phyloP scores from a whole-genome alignment of 2,329 filamentous ascomycete genomes.

The Zymoseptoria pseudotritici region DNA sequence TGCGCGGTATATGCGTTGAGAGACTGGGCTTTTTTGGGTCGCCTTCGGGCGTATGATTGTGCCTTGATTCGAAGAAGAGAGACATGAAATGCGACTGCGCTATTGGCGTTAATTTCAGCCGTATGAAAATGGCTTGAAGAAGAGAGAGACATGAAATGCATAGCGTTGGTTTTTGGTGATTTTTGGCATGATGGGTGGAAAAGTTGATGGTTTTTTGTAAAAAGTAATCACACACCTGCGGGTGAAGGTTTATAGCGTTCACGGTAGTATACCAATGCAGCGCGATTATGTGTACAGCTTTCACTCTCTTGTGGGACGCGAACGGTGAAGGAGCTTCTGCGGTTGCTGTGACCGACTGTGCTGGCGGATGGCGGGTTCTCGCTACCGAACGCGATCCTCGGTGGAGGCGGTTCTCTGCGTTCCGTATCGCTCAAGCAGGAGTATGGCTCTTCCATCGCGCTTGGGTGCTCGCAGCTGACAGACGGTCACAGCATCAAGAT shows the following conservation, averaged over 20 bases:
- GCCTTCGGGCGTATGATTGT: too few species aligned
- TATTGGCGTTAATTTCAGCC: background rate
- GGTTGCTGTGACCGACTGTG: background rate
- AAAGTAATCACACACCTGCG: background rate
- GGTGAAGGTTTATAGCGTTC: background rate
- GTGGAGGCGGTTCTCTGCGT: background rate
- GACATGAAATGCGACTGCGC: background rate
- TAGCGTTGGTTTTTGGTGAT: background rate
- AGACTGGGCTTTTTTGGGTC: too few species aligned
- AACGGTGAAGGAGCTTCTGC: background rate
- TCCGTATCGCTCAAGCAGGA: too few species aligned
- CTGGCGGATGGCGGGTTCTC: background rate
- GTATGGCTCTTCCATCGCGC: too few species aligned
- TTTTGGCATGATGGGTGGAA: background rate
- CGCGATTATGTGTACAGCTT: background rate
- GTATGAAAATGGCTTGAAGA: background rate
- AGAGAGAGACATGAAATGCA: background rate
- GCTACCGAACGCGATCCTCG: too few species aligned
- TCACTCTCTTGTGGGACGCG: background rate
- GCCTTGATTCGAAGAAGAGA: too few species aligned
- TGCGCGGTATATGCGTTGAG: slow-evolving; percentile 36
- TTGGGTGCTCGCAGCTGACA: too few species aligned
- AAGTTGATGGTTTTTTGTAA: background rate
- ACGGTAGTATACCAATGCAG: background rate
- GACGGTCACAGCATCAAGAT: too few species aligned